Percentiles rank a stretch among this genome's conserved stretches.
These are phyloP conservation scores for Botrytis byssoidea DNA, from an alignment of 2,329 filamentous ascomycete genomes.

Conservation along the genomic window DNA sequence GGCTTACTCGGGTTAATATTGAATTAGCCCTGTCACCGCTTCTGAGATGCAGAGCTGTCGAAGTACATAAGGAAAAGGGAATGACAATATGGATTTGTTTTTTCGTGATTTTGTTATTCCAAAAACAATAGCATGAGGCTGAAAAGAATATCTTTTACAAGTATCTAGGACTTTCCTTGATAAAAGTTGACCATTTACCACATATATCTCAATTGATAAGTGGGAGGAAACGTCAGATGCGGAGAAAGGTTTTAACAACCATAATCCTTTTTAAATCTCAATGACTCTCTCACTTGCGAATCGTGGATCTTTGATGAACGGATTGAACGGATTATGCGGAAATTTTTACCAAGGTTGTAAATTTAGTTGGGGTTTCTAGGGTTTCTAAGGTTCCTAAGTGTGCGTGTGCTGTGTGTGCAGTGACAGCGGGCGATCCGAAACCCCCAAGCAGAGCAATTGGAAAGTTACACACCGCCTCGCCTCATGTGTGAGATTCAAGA, in stretches of 20 bases:
- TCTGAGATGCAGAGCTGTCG: constrained; percentile 13
- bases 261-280: constrained; percentile 4
- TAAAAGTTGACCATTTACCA: background rate
- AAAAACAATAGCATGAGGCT: constrained; percentile 18
- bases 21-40: constrained; percentile 23
- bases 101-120: constrained; percentile 7
- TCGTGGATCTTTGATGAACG: constrained; percentile 15
- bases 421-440: constrained; percentile 21
- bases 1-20: constrained; percentile 24
- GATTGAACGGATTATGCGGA: constrained; percentile 18
- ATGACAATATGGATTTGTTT: background rate
- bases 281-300: constrained; percentile 21
- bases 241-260: constrained; percentile 5
- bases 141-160: constrained; percentile 7
- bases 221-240: constrained; percentile 5
- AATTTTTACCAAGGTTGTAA: constrained; percentile 16
- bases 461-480: constrained; percentile 21
- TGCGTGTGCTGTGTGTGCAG: constrained; percentile 11
- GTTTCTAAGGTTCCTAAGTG: background rate
- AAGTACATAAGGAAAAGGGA: constrained; percentile 13
- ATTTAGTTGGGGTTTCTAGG: background rate
- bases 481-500: constrained; percentile 9
- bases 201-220: constrained; percentile 7
- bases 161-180: constrained; percentile 15
- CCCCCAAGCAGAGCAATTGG: constrained; percentile 9